Conservation (phyloP, 805 yeast genomes). For the Zygotorulaspora florentina region DNA sequence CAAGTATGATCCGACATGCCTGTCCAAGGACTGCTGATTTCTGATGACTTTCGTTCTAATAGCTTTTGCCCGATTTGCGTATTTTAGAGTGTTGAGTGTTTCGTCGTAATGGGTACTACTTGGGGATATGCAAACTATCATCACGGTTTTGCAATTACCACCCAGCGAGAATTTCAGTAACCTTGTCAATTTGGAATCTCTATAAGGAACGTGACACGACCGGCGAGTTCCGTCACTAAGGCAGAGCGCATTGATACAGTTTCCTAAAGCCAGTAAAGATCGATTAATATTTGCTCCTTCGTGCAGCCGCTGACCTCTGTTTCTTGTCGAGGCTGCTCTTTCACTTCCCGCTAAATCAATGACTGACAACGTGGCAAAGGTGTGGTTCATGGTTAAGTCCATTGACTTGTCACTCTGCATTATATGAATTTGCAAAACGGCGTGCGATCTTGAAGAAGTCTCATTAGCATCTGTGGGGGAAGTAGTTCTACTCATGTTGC, state of each 20-base stretch:
- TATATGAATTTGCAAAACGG: conserved; percentile 80
- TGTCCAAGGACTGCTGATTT: conserved; percentile 68
- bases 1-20: conserved; percentile 81
- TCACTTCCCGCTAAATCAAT: conserved; percentile 96
- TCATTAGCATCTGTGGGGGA: conserved; percentile 91
- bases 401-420: conserved; percentile 51
- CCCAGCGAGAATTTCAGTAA: conserved; percentile 84
- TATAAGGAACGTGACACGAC: conserved; percentile 72
- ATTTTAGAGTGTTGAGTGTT: conserved; percentile 83
- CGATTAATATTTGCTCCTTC: conserved; percentile 95
- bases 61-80: conserved; percentile 88
- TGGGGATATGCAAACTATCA: conserved; percentile 94
- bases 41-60: conserved; percentile 76
- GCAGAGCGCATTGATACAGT: conserved; percentile 89
- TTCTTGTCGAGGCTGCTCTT: conserved; percentile 84
- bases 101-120: conserved; percentile 87
- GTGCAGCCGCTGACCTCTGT: conserved; percentile 71
- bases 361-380: conserved; percentile 75
- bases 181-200: conserved; percentile 87
- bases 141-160: conserved; percentile 90
- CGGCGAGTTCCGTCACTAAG: conserved; percentile 56
- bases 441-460: conserved; percentile 89
- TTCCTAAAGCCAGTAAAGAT: conserved; percentile 84
- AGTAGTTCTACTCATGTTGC: conserved; percentile 72
- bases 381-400: conserved; percentile 61